phyloP scores from a whole-genome alignment of 257 asterid genomes.

The Verbena officinalis region DNA sequence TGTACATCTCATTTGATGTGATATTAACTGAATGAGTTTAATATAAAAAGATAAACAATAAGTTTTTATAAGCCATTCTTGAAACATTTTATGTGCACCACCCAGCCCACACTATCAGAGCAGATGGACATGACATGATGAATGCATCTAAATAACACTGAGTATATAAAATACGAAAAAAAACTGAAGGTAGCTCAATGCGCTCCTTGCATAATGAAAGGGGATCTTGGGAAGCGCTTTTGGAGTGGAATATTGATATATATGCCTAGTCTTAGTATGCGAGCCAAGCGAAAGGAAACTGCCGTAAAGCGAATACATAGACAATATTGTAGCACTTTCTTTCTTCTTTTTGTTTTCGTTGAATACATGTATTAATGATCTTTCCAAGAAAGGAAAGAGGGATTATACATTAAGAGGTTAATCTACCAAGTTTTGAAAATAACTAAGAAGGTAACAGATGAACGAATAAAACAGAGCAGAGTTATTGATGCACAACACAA shows the following conservation, averaged over 20 bases:
- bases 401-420: background rate
- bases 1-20: background rate
- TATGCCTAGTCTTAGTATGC: background rate
- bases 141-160: background rate
- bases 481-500: background rate
- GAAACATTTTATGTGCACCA: background rate
- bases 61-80: background rate
- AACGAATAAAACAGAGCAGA: background rate
- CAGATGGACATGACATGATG: background rate
- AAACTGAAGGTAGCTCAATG: background rate
- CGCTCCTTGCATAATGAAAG: background rate
- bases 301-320: background rate
- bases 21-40: background rate
- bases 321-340: background rate
- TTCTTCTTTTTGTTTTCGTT: background rate
- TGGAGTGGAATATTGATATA: conserved; percentile 1
- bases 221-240: background rate
- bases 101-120: conserved; percentile 16
- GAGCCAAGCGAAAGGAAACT: background rate
- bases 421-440: background rate
- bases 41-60: background rate
- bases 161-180: background rate
- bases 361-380: background rate
- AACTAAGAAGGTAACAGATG: background rate
- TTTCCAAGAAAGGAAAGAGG: conserved; percentile 3